Percentiles rank a stretch among this genome's conserved stretches.
Evolutionary conservation across 73 alveolate species (phyloP).

Genomic region (Tetrahymena borealis): DNA sequence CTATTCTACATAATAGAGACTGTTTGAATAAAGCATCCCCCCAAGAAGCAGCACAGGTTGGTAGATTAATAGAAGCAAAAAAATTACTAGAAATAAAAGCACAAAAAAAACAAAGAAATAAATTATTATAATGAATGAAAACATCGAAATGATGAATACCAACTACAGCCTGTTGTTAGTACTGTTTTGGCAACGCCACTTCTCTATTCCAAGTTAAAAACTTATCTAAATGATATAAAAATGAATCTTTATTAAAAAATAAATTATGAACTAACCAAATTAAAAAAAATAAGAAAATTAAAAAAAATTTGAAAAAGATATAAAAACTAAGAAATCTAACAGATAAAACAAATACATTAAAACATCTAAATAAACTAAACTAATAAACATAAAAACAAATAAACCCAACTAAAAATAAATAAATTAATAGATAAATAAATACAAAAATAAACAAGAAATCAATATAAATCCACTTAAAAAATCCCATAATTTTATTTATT

Average conservation of each 20-base stretch:
- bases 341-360: background rate
- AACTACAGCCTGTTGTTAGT: background rate
- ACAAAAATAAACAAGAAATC: background rate
- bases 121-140: background rate
- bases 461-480: too few relatives aligned
- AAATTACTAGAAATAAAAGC: background rate
- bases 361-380: background rate
- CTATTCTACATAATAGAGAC: background rate
- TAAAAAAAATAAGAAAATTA: background rate
- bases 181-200: background rate
- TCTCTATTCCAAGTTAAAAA: background rate
- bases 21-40: background rate
- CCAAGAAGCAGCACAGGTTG: conserved; percentile 6
- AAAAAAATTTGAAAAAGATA: background rate
- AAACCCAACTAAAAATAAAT: background rate
- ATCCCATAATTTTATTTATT: too few relatives aligned
- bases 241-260: background rate
- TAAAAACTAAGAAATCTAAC: background rate
- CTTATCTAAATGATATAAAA: too few relatives aligned
- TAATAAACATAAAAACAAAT: background rate
- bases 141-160: background rate
- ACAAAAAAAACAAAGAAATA: background rate
- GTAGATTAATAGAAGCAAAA: background rate
- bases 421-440: background rate
- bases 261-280: background rate